Evolutionary conservation across 2,329 filamentous ascomycete genomes (phyloP).

Genomic region (Microsporum canis): DNA sequence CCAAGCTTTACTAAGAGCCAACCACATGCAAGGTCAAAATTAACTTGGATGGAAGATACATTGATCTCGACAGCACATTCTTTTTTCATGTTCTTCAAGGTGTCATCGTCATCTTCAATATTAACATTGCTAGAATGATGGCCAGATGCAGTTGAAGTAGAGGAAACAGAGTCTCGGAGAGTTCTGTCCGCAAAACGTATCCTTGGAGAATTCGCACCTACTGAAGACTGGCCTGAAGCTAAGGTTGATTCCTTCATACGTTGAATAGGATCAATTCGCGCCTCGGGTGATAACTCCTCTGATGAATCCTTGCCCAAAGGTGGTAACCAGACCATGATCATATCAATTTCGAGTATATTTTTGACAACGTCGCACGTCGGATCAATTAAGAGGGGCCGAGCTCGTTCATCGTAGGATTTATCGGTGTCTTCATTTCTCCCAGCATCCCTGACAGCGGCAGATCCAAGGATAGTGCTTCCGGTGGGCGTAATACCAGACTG

Average conservation of each 20-base stretch:
- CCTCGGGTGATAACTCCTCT: not conserved
- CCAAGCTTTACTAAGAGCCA: slow-evolving; percentile 31
- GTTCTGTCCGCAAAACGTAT: not conserved
- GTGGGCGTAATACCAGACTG: not conserved
- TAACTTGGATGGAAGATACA: slow-evolving; percentile 22
- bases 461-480: not conserved
- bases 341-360: slow-evolving; percentile 26
- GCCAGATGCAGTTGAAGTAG: not conserved
- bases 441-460: not conserved
- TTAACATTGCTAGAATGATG: not conserved
- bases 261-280: slow-evolving; percentile 1
- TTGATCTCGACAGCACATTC: slow-evolving; percentile 22
- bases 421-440: not conserved
- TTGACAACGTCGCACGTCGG: slow-evolving; percentile 22
- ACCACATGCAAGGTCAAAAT: slow-evolving; percentile 32
- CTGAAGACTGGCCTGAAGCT: slow-evolving; percentile 9
- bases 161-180: not conserved
- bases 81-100: slow-evolving; percentile 2
- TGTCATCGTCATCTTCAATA: not conserved
- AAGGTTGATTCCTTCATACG: slow-evolving; percentile 7
- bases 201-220: not conserved
- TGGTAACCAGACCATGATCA: slow-evolving; percentile 28
- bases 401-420: not conserved
- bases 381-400: not conserved
- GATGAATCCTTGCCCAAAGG: slow-evolving; percentile 13